A percentile compares a stretch with the other conserved stretches of the same genome.
phyloP scores from a whole-genome alignment of 2,329 filamentous ascomycete genomes.

The Ploettnerulaceae sp. region DNA sequence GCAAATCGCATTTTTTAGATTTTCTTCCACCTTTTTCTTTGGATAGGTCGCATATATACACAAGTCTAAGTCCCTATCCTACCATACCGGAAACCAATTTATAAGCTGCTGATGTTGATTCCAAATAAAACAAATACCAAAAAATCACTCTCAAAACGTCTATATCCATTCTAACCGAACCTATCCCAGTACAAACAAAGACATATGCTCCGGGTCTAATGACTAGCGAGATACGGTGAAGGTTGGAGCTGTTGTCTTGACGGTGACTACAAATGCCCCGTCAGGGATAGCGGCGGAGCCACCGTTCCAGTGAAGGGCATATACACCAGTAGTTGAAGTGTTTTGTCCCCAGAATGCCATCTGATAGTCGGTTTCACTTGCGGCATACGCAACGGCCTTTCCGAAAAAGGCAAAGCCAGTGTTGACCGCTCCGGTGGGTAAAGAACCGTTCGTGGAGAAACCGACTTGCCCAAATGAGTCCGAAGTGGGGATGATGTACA shows the following conservation, averaged over 20 bases:
- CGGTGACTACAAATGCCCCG: slow-evolving; percentile 18
- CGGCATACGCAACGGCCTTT: slow-evolving; percentile 31
- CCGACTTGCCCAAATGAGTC: slow-evolving; percentile 28
- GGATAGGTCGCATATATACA: no score
- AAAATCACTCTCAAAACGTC: no score
- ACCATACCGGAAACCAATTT: no score
- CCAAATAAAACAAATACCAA: no score
- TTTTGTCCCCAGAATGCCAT: slow-evolving; percentile 27
- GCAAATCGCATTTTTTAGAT: no score
- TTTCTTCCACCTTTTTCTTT: no score
- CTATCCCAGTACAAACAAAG: no score
- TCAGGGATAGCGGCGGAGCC: slow-evolving; percentile 5
- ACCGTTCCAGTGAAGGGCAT: slow-evolving; percentile 26
- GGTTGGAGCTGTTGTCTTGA: slow-evolving; percentile 21
- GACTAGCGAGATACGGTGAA: not conserved
- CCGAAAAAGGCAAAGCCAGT: slow-evolving; percentile 34
- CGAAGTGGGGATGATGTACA: slow-evolving; percentile 29
- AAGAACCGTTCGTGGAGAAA: slow-evolving; percentile 24
- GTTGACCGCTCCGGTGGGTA: slow-evolving; percentile 22
- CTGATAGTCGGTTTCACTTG: slow-evolving; percentile 20
- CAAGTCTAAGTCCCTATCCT: no score
- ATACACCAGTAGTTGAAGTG: slow-evolving; percentile 22
- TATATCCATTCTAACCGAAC: no score
- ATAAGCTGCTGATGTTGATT: no score
- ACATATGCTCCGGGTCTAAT: no score